Evolutionary conservation across 768 basidiomycete species (phyloP).

Genomic region (Leucosporidium yakuticum): DNA sequence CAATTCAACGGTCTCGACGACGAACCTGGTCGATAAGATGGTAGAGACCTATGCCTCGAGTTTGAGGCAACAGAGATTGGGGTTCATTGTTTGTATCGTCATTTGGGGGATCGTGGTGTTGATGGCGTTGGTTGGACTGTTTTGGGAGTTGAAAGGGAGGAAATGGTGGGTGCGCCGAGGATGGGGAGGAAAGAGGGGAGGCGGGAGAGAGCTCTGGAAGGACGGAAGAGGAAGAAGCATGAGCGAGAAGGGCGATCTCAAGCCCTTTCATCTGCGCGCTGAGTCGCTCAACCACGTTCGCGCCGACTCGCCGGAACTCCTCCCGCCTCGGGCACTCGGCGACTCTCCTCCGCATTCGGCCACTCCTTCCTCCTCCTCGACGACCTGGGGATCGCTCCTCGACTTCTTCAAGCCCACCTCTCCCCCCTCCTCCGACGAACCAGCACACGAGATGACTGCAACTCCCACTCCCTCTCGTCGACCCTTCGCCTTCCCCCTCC

Average conservation of each 20-base stretch:
- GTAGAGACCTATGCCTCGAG: conserved; percentile 65
- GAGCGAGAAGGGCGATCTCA: conserved; percentile 10
- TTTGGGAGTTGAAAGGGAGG: not conserved
- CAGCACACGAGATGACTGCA: not conserved
- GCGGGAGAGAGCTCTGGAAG: no score
- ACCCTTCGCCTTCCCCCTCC: not conserved
- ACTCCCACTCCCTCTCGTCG: not conserved
- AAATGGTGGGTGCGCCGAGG: no score
- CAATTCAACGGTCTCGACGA: conserved; percentile 44
- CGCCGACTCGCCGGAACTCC: not conserved
- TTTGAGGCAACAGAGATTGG: conserved; percentile 72
- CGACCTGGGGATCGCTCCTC: conserved; percentile 16
- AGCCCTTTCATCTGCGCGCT: conserved; percentile 3
- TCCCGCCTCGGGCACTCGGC: no score
- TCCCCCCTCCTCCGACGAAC: not conserved
- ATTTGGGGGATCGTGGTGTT: conserved; percentile 79
- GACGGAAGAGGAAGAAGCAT: no score
- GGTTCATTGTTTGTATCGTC: conserved; percentile 74
- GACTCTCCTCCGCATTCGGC: not conserved
- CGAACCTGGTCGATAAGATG: conserved; percentile 62
- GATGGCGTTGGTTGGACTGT: conserved; percentile 51
- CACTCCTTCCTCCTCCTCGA: not conserved
- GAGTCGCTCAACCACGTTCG: not conserved
- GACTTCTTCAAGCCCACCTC: conserved; percentile 16
- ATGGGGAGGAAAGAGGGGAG: not conserved